Base-by-base conservation (phyloP, 163 green algal genomes). In the Chloroidium sp. region DNA sequence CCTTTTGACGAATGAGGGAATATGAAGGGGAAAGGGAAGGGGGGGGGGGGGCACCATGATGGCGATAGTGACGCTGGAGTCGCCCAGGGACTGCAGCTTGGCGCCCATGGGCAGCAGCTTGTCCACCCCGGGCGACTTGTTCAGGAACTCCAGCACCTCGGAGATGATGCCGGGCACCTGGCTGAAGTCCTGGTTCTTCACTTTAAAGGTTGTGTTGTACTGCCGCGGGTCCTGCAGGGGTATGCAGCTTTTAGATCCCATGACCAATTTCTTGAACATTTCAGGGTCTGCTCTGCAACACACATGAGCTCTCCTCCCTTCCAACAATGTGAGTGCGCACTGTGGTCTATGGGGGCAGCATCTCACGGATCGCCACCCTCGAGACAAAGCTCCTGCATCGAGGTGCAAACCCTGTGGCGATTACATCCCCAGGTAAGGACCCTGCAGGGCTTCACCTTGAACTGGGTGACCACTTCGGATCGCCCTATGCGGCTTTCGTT, bases 401-500 rank as follows among this genome's bases (percentile, higher is more conserved):
- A 10, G 10, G 67, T 10, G 67, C 67, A 72, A 10, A 72, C 67
- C 67, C 67, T 72, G 67, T 10, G 6, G 6, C 6, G 6, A 72
- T n/a, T 72, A 14, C 60, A 57, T 2, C 59, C 12, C 69, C 61
- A 59, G n/a, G 61, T 61, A 74, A 79, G 58, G 76, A 13, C 12
- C 10, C 36, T 68, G 62, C 36, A 74, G 14, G 61, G 62, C 6
- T 8, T n/a, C 77, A 76, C 77, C 77, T 87, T 87, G 80, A 87
- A 87, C 68, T 79, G 81, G 2, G 74, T 4, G 1, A 82, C 74
- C 13, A 84, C 80, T 3, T 76, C 69, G 13, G 76, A 78, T 62
- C 69, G 77, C 10, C 74, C 74, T 6, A 87, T 74, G 67, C 85
- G 81, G n/a, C 82, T 87, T 75, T 88, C 83, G 64, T 90, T 90